Evolutionary conservation across 2,329 filamentous ascomycete genomes (phyloP), one percentile per base, ranked within the genome.

Genomic region (Stemphylium beticola): DNA sequence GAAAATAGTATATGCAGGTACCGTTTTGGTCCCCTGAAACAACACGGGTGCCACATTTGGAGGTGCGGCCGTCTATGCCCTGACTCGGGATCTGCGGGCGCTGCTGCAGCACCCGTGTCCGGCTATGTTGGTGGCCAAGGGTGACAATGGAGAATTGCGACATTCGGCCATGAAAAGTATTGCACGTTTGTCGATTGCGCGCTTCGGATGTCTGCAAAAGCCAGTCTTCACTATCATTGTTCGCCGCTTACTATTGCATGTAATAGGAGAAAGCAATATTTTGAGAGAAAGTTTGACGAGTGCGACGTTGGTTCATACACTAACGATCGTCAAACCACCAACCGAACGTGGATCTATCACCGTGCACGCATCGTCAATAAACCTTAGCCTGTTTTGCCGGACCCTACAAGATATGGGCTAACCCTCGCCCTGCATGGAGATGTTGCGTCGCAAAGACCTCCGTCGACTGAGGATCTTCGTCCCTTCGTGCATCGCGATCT

Each of bases 251-350:
- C 55, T 64, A 48, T 60, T 59, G 53, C 42, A 46, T 52, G 55
- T 54, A 47, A 53, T 45, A 46, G 51, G 43, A 48, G 41, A 49
- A 47, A 55, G 49, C 46, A 57, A 50, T 53, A 20, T 41, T 61
- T 58, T 38, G 26, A 47, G 47, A 46, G 42, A 62, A 67, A 53
- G 59, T 67, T 68, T 59, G 59, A 42, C 34, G 44, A 58, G 44
- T 67, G 64, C 61, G 61, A 62, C 57, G 49, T 57, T 64, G 56
- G 62, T 46, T 57, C 57, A 48, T 53, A 44, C 62, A 60, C 65
- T 67, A 66, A 34, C 44, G 49, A 50, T 61, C 54, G 51, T 66
- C 57, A 68, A 67, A 68, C 65, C 54, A 61, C 62, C 58, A 64
- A 54, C 53, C 59, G 53, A 57, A 56, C 45, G 43, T 55, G 49